phyloP scores from a whole-genome alignment of 2,329 filamentous ascomycete genomes.

The Aspergillus ochraceus region DNA sequence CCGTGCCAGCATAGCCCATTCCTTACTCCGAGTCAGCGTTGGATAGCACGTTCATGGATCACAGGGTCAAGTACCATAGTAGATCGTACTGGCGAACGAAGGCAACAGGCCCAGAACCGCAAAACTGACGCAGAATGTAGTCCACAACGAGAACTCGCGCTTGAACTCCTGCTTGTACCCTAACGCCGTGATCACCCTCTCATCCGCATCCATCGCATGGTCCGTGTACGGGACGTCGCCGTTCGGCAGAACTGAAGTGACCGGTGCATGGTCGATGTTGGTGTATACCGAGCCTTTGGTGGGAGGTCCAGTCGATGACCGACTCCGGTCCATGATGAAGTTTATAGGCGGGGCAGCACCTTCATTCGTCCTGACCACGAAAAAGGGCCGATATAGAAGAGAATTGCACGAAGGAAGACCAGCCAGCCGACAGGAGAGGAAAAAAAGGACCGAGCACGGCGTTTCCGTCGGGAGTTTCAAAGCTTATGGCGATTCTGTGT shows the following conservation, averaged over 20 bases:
- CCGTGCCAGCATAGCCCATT: conserved; percentile 57
- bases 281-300: conserved; percentile 18
- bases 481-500: neutral
- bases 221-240: conserved; percentile 39
- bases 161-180: conserved; percentile 64
- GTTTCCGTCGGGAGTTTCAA: neutral
- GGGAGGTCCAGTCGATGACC: neutral
- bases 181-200: conserved; percentile 43
- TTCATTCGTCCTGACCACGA: neutral
- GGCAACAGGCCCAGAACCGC: conserved; percentile 70
- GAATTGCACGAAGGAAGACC: neutral
- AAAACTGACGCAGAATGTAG: conserved; percentile 73
- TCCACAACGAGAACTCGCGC: conserved; percentile 72
- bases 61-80: conserved; percentile 58
- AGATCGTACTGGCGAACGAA: conserved; percentile 69
- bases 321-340: neutral
- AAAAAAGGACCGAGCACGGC: neutral
- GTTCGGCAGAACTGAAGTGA: conserved; percentile 38
- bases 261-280: conserved; percentile 31
- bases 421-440: neutral
- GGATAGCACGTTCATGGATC: neutral
- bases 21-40: conserved; percentile 23
- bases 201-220: conserved; percentile 40
- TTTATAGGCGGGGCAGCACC: neutral
- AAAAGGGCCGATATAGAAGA: neutral